Percentiles rank a stretch among this genome's conserved stretches.
Evolutionary conservation across 2,329 filamentous ascomycete species (phyloP).

Genomic region (Phoma sp.): DNA sequence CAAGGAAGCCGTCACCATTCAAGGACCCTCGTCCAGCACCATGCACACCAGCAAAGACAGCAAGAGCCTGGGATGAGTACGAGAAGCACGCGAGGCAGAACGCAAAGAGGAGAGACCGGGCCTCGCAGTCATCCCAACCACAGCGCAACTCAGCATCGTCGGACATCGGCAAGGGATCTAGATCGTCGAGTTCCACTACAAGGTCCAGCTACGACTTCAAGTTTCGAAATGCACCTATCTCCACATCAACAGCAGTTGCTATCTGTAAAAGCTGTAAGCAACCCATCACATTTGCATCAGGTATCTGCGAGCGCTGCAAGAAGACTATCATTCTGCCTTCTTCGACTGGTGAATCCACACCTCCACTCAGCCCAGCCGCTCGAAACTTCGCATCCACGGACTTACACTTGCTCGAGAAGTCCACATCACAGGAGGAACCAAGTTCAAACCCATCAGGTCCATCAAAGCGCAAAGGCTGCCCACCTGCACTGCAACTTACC

Average conservation of each 20-base stretch:
- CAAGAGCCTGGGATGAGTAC: conserved; percentile 46
- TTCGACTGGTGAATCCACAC: conserved; percentile 31
- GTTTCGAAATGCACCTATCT: conserved; percentile 21
- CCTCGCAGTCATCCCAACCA: conserved; percentile 21
- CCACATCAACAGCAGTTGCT: conserved; percentile 31
- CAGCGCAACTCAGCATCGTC: conserved; percentile 29
- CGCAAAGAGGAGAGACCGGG: conserved; percentile 37
- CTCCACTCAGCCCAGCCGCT: conserved; percentile 32
- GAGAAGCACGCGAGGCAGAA: conserved; percentile 43
- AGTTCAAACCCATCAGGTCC: conserved; percentile 23
- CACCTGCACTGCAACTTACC: conserved; percentile 28
- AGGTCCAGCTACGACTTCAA: conserved; percentile 39
- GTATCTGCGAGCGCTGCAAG: conserved; percentile 42
- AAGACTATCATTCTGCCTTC: conserved; percentile 35
- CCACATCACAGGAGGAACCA: conserved; percentile 23
- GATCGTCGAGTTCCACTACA: conserved; percentile 16
- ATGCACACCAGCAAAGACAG: conserved; percentile 38
- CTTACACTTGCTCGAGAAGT: conserved; percentile 27
- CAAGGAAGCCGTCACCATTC: conserved; percentile 37
- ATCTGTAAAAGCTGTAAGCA: conserved; percentile 42
- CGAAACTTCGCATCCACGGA: conserved; percentile 37
- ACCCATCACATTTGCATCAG: conserved; percentile 35
- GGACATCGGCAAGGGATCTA: conserved; percentile 25
- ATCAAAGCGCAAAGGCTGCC: conserved; percentile 27
- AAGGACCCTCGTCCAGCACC: conserved; percentile 38